Base-by-base conservation (phyloP, 2,329 filamentous ascomycete genomes). In the Nemania serpens region DNA sequence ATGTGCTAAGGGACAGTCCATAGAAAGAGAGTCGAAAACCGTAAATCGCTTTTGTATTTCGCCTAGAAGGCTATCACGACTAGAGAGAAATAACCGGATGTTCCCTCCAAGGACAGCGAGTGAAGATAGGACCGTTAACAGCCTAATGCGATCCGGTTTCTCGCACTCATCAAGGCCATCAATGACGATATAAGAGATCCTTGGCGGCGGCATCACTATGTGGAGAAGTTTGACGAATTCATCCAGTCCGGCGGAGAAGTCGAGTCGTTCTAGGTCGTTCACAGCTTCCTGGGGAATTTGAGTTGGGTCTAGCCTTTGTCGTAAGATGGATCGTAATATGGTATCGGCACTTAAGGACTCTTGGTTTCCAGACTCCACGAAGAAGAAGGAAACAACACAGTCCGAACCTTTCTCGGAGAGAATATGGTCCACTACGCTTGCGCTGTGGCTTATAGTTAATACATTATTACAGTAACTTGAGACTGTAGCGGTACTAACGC, bases 351-450 rank as follows among this genome's bases (percentile, higher is more conserved):
- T 51, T 2, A 71, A 46, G 12, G 70, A 71, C 9, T 61, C 51
- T 9, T 42, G 22, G 18, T 69, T 61, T n/a, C 67, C 62, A 39
- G 64, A 69, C 17, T 66, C 48, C 17, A 66, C 59, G 34, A 74
- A 71, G 55, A 71, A 70, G 45, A 67, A 75, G 37, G 59, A 61
- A 12, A 73, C 55, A 15, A 55, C 20, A 18, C 43, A 51, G 9
- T 58, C 55, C 5, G 33, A 54, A 10, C 34, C 42, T 48, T 48
- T 52, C 39, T 58, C 56, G 20, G 55, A 25, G 11, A 69, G 43
- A 15, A 71, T 20, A 34, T 69, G 22, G 33, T 69, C 57, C 25
- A 72, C 55, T 11, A 59, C 55, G 55, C 60, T 67, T 15, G 68
- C 58, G n/a, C 68, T 69, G 17, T 51, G 41, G 1, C 12, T 34